Percentiles rank a stretch among this genome's conserved stretches.
Evolutionary conservation across 768 basidiomycete species (phyloP).

Genomic region (Termitomyces sp.): DNA sequence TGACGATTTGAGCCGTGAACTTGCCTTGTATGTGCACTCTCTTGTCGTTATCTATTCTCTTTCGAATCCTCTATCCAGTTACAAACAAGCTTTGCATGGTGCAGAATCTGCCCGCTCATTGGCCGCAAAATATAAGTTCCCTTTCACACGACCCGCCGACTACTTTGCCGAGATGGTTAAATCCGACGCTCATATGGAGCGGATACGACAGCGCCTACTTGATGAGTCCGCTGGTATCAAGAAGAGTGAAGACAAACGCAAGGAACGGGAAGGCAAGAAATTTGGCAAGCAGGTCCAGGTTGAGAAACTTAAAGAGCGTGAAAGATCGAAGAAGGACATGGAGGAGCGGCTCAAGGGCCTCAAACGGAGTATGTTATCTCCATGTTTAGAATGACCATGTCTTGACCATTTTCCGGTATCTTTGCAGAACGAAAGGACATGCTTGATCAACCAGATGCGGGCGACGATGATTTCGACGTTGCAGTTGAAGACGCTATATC

Average conservation of each 20-base stretch:
- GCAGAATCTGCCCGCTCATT: slow-evolving; percentile 72
- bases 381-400: background rate
- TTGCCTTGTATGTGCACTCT: slow-evolving; percentile 74
- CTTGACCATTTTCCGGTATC: background rate
- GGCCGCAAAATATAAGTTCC: slow-evolving; percentile 73
- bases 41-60: background rate
- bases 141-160: slow-evolving; percentile 88
- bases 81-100: slow-evolving; percentile 89
- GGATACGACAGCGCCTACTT: slow-evolving; percentile 83
- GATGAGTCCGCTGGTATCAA: slow-evolving; percentile 89
- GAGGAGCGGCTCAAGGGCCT: slow-evolving; percentile 80
- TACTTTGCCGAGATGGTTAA: slow-evolving; percentile 99
- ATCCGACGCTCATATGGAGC: slow-evolving; percentile 95
- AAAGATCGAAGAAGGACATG: slow-evolving; percentile 88
- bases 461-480: slow-evolving; percentile 78
- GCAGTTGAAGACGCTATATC: slow-evolving; percentile 87
- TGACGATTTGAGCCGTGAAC: slow-evolving; percentile 91
- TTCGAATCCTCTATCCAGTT: slow-evolving; percentile 43
- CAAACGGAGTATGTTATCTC: slow-evolving; percentile 71
- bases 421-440: slow-evolving; percentile 77
- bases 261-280: slow-evolving; percentile 94
- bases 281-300: slow-evolving; percentile 97
- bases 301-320: slow-evolving; percentile 89
- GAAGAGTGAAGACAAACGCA: slow-evolving; percentile 85
- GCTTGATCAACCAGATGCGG: slow-evolving; percentile 57